Percentiles rank a stretch among this genome's conserved stretches.
Evolutionary conservation across 2,329 filamentous ascomycete species (phyloP).

Genomic region (Trichophyton schoenleinii): DNA sequence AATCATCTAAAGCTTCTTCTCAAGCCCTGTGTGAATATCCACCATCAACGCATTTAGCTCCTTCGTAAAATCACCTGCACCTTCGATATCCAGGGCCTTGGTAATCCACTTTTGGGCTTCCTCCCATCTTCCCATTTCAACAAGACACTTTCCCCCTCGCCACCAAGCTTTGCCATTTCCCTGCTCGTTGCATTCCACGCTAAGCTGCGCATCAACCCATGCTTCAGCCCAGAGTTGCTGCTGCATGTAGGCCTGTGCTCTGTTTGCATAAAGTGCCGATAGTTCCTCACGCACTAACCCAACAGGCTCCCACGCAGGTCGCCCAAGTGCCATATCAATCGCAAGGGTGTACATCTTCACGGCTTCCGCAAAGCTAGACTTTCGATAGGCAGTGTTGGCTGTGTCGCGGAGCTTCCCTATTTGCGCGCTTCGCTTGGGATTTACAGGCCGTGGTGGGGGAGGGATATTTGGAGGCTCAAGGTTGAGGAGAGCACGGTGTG

Average conservation of each 20-base stretch:
- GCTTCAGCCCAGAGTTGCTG: constrained; percentile 72
- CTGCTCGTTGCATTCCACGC: constrained; percentile 72
- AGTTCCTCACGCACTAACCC: constrained; percentile 77
- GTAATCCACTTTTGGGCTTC: constrained; percentile 73
- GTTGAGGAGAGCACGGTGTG: constrained; percentile 57
- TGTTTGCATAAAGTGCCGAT: constrained; percentile 65
- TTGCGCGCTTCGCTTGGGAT: constrained; percentile 79
- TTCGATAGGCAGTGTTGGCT: constrained; percentile 73
- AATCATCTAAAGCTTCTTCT: constrained; percentile 22
- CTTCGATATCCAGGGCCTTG: constrained; percentile 70
- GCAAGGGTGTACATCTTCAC: constrained; percentile 73
- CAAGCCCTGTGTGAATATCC: constrained; percentile 51
- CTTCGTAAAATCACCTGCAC: constrained; percentile 36
- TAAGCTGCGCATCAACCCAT: constrained; percentile 74
- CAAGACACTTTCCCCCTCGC: constrained; percentile 67
- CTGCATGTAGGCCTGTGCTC: constrained; percentile 82
- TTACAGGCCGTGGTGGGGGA: constrained; percentile 77
- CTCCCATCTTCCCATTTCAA: constrained; percentile 78
- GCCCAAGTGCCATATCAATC: constrained; percentile 70
- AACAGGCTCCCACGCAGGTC: constrained; percentile 79
- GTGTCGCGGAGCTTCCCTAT: constrained; percentile 83
- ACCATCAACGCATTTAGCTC: constrained; percentile 48
- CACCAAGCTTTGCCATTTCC: constrained; percentile 95
- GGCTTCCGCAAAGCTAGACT: constrained; percentile 61
- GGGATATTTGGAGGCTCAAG: constrained; percentile 57